Evolutionary conservation across 768 basidiomycete species (phyloP).

Genomic region (Cantharellus anzutake): DNA sequence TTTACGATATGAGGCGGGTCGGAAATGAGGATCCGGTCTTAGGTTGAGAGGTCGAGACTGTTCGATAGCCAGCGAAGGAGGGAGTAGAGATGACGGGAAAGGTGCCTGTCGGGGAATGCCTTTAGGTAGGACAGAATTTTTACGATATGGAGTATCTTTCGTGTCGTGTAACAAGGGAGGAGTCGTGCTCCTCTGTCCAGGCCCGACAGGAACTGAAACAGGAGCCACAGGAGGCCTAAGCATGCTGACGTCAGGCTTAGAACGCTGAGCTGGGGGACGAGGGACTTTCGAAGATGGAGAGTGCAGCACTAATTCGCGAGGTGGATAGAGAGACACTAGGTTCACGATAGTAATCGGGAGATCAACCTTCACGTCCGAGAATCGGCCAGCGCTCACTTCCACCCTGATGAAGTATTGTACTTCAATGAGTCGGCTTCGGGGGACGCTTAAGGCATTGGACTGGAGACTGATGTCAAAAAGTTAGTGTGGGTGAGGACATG

Average conservation of each 20-base stretch:
- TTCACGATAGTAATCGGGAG: constrained; percentile 65
- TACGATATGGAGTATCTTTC: no score
- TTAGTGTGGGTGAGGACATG: neutral
- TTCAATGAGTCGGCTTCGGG: constrained; percentile 52
- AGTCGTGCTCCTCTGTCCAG: neutral
- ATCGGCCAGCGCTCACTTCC: constrained; percentile 36
- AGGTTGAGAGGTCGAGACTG: no score
- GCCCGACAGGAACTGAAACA: neutral
- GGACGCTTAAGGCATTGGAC: constrained; percentile 51
- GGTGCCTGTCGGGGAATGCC: no score
- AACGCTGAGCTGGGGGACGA: no score
- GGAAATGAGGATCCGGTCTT: no score
- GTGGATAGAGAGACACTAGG: constrained; percentile 73
- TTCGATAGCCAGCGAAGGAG: no score
- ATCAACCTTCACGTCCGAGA: constrained; percentile 47
- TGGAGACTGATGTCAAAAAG: constrained; percentile 14
- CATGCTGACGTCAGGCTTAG: no score
- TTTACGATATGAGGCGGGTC: no score
- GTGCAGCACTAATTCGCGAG: constrained; percentile 16
- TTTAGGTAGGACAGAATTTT: no score
- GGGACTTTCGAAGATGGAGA: neutral
- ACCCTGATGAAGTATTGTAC: constrained; percentile 56
- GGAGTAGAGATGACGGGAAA: no score
- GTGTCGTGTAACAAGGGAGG: neutral
- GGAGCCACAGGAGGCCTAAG: neutral